Percentiles rank a stretch among this genome's conserved stretches.
Evolutionary conservation across 192 early-diverging fungal genomes (phyloP).

Genomic region (Mortierella hygrophila): DNA sequence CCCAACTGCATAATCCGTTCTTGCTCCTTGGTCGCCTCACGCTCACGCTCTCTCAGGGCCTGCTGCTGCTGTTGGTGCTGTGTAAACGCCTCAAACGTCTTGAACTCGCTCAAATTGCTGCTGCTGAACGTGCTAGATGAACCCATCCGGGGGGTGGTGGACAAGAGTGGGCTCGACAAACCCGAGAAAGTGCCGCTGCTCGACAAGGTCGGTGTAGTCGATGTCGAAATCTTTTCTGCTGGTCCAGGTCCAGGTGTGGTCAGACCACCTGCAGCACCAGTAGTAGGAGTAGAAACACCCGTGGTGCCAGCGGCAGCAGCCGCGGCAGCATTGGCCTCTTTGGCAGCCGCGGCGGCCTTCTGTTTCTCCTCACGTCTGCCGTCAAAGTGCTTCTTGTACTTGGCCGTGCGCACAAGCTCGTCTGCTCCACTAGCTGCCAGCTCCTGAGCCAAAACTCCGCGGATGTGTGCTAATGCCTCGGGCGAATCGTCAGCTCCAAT

Average conservation of each 20-base stretch:
- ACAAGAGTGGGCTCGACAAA: slow-evolving; percentile 19
- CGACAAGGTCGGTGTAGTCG: background rate
- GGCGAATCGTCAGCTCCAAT: slow-evolving; percentile 50
- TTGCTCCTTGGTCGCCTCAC: slow-evolving; percentile 33
- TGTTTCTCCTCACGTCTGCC: slow-evolving; percentile 32
- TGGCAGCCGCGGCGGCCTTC: slow-evolving; percentile 10
- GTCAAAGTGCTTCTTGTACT: slow-evolving; percentile 58
- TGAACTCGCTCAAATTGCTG: slow-evolving; percentile 17
- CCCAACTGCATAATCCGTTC: slow-evolving; percentile 54
- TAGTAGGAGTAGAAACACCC: background rate
- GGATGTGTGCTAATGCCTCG: slow-evolving; percentile 48
- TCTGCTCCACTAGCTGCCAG: slow-evolving; percentile 41
- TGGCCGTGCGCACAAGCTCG: slow-evolving; percentile 40
- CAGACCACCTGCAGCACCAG: background rate
- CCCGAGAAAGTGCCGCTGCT: background rate
- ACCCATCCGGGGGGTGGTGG: slow-evolving; percentile 21
- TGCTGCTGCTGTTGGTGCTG: slow-evolving; percentile 43
- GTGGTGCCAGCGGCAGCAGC: background rate
- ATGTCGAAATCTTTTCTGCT: background rate
- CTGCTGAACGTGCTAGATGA: background rate
- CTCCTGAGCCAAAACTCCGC: slow-evolving; percentile 45
- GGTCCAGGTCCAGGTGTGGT: background rate
- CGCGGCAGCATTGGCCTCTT: slow-evolving; percentile 14
- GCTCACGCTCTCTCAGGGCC: slow-evolving; percentile 11
- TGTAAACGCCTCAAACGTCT: slow-evolving; percentile 30